These are phyloP conservation scores for Talaromyces sp. DNA, from an alignment of 2,329 filamentous ascomycete species.

Conservation along the genomic window DNA sequence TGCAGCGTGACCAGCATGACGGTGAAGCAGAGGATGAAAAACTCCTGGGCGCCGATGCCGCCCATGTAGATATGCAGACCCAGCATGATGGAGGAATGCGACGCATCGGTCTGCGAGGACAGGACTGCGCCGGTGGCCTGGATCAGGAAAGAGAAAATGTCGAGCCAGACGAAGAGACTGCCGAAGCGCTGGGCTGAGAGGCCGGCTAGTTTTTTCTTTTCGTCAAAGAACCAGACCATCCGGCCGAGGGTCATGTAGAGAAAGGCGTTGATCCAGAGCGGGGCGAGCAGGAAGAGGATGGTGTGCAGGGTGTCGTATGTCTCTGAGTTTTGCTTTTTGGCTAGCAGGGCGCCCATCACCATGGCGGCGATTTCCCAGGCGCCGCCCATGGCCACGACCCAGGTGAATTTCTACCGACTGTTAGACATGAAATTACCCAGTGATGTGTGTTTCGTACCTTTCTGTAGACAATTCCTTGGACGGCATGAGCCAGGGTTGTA, in stretches of 20 bases:
- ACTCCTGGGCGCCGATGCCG: constrained; percentile 48
- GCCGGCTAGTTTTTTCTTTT: neutral
- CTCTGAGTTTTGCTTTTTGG: constrained; percentile 34
- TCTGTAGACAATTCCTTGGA: constrained; percentile 27
- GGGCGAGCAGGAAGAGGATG: constrained; percentile 42
- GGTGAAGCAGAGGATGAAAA: constrained; percentile 46
- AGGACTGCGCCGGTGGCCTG: constrained; percentile 22
- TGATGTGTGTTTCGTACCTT: constrained; percentile 14
- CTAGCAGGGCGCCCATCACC: constrained; percentile 35
- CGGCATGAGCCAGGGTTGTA: constrained; percentile 23
- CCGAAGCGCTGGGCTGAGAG: constrained; percentile 4
- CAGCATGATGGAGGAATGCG: constrained; percentile 22
- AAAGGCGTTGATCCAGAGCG: constrained; percentile 40
- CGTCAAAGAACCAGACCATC: constrained; percentile 8
- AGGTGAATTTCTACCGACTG: constrained; percentile 25
- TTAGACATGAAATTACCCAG: neutral
- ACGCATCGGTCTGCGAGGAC: constrained; percentile 10
- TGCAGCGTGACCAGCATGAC: constrained; percentile 37
- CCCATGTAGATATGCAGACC: constrained; percentile 51
- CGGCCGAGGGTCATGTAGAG: constrained; percentile 44
- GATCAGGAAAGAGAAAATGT: constrained; percentile 4
- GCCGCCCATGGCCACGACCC: constrained; percentile 41
- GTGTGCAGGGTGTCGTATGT: constrained; percentile 28
- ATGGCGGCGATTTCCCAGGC: constrained; percentile 38
- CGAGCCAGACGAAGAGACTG: constrained; percentile 3